Percentiles rank a stretch among this genome's conserved stretches.
phyloP scores from a whole-genome alignment of 805 yeast genomes.

The Saccharomyces paradoxus region DNA sequence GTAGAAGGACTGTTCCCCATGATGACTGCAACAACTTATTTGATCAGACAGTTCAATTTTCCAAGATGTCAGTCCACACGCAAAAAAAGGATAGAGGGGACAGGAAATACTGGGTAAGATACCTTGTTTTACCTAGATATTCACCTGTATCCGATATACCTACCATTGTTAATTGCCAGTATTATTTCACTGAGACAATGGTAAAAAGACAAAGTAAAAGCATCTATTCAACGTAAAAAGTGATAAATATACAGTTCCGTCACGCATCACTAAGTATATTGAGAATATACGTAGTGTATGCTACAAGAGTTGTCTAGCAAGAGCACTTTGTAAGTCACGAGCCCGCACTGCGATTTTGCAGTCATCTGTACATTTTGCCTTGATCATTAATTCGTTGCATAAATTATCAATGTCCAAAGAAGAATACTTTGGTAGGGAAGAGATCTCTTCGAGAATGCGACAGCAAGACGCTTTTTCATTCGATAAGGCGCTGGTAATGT shows the following conservation, averaged over 20 bases:
- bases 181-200: background rate
- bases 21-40: background rate
- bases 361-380: conserved; percentile 81
- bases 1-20: conserved; percentile 11
- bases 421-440: conserved; percentile 54
- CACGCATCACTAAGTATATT: background rate
- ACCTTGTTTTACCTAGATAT: background rate
- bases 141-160: background rate
- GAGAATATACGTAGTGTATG: background rate
- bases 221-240: background rate
- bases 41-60: background rate
- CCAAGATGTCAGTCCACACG: background rate
- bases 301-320: conserved; percentile 1
- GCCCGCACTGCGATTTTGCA: conserved; percentile 70
- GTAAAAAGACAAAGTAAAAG: background rate
- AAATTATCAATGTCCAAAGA: conserved; percentile 86
- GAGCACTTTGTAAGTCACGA: conserved; percentile 52
- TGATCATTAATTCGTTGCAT: conserved; percentile 72
- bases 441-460: conserved; percentile 3
- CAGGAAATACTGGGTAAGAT: background rate
- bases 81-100: background rate
- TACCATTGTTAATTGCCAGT: background rate
- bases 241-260: background rate
- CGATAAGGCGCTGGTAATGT: background rate
- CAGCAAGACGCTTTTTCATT: conserved; percentile 1